A percentile compares a stretch with the other conserved stretches of the same genome.
Conservation (phyloP, 1,284 basidiomycete species). For the Neotropicomus parvogracilis region DNA sequence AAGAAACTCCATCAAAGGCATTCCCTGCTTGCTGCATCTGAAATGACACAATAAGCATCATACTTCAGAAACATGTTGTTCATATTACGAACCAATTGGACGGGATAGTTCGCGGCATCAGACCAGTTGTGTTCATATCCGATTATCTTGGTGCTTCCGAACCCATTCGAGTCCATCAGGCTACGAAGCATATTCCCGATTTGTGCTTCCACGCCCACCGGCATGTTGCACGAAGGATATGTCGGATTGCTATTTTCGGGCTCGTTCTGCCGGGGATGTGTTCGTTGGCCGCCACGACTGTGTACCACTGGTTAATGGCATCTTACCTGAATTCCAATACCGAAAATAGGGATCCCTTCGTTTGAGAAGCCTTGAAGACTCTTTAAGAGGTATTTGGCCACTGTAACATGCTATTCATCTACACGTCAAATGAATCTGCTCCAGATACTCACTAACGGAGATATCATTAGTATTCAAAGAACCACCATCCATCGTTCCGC, state of each 20-base stretch:
- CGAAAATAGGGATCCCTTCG: constrained; percentile 43
- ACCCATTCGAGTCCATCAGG: constrained; percentile 45
- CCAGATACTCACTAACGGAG: constrained; percentile 31
- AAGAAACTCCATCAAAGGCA: constrained; percentile 47
- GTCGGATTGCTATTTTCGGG: constrained; percentile 44
- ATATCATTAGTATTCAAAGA: constrained; percentile 38
- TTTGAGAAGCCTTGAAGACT: constrained; percentile 43
- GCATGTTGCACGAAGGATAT: constrained; percentile 44
- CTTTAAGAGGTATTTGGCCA: constrained; percentile 48
- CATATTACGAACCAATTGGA: constrained; percentile 40
- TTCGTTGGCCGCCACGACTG: neutral
- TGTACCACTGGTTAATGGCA: neutral
- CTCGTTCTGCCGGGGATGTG: constrained; percentile 41
- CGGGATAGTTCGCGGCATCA: constrained; percentile 46
- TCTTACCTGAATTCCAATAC: constrained; percentile 44
- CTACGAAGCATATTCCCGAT: constrained; percentile 42
- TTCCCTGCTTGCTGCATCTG: constrained; percentile 47
- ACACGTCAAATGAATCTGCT: neutral
- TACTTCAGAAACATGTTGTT: neutral
- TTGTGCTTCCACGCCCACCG: constrained; percentile 39
- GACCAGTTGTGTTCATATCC: constrained; percentile 53
- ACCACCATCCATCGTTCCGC: constrained; percentile 44
- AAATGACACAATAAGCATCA: constrained; percentile 1
- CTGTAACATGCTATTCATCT: constrained; percentile 24
- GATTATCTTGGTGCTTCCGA: constrained; percentile 42